Base-by-base conservation (phyloP, 345 rosid genomes). In the Eucalyptus guilfoylei region DNA sequence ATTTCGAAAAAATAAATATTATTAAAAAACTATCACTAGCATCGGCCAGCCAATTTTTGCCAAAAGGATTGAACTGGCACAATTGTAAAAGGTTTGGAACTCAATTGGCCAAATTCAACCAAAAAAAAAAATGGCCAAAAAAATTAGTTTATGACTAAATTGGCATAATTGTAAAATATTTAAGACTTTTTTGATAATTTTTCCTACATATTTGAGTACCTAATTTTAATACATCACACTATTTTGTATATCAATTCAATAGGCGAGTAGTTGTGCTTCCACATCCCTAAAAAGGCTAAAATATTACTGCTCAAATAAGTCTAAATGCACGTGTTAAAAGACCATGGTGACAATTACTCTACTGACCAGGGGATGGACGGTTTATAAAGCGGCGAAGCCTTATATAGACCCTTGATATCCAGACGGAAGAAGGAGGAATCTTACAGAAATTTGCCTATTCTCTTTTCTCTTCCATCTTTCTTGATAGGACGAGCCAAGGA, bases 81-180 rank as follows among this genome's bases (percentile, higher is more conserved):
- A 50, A 50, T 50, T 50, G 0, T 50, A 50, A 50, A 50, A 50
- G 21, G 8, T 50, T 16, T 50, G 1, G 0, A 8, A 50, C 0
- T 50, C 54, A 50, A 50, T 50, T 50, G 54, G 4, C 8, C 2
- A 50, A 50, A 50, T n/a, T n/a, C n/a, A n/a, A n/a, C n/a, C n/a
- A n/a, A n/a, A n/a, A n/a, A n/a, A n/a, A n/a, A n/a, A n/a, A n/a
- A n/a, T 50, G 54, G 4, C 8, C 2, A 50, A 50, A 50, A 49
- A 49, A 48, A 15, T 14, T 15, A 50, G 1, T 16, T 16, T 50
- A 50, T 1, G 21, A 50, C 0, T 50, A 0, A 50, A 50, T 17
- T 50, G 8, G 0, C 2, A 50, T 2, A 49, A 49, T 49, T 49
- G 8, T 8, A 50, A 50, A 50, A 50, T 50, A 50, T 50, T 50